A percentile compares a stretch with the other conserved stretches of the same genome.
Evolutionary conservation across 805 yeast genomes (phyloP).

Genomic region (Metschnikowia noctiluminum): DNA sequence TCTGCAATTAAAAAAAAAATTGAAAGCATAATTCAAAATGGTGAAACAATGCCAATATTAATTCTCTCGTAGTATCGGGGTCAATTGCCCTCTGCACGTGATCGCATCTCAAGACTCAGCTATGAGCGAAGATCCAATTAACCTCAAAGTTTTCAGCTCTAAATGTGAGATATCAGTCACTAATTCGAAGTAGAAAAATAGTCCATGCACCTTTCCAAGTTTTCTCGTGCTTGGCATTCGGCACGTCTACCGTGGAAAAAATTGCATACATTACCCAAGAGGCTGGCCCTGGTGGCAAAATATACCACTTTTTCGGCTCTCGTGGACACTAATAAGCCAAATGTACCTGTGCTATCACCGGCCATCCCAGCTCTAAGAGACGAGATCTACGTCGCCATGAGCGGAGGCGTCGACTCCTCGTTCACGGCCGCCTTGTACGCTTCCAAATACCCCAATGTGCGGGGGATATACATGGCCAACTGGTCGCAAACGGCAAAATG

Average conservation of each 20-base stretch:
- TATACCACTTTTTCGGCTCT: neutral
- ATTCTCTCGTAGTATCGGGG: too few species aligned
- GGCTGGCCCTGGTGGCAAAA: neutral
- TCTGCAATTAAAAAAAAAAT: too few species aligned
- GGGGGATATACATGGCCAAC: slow-evolving; percentile 91
- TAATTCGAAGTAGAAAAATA: too few species aligned
- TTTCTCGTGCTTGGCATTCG: too few species aligned
- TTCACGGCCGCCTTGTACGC: slow-evolving; percentile 74
- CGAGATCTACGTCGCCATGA: slow-evolving; percentile 81
- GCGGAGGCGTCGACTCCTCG: slow-evolving; percentile 95
- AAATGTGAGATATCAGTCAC: too few species aligned
- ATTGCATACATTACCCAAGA: neutral
- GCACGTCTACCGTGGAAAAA: neutral
- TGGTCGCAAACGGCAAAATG: slow-evolving; percentile 74
- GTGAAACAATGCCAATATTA: too few species aligned
- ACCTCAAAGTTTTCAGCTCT: too few species aligned
- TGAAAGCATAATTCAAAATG: too few species aligned
- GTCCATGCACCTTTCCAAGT: too few species aligned
- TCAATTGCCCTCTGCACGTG: neutral
- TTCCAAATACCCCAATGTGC: slow-evolving; percentile 52
- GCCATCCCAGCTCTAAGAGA: slow-evolving; percentile 49
- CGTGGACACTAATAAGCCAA: neutral
- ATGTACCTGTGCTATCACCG: slow-evolving; percentile 28
- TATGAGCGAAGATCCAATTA: too few species aligned
- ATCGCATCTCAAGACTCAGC: neutral